phyloP scores from a whole-genome alignment of 2,329 filamentous ascomycete genomes.

The Neonectria neomacrospora region DNA sequence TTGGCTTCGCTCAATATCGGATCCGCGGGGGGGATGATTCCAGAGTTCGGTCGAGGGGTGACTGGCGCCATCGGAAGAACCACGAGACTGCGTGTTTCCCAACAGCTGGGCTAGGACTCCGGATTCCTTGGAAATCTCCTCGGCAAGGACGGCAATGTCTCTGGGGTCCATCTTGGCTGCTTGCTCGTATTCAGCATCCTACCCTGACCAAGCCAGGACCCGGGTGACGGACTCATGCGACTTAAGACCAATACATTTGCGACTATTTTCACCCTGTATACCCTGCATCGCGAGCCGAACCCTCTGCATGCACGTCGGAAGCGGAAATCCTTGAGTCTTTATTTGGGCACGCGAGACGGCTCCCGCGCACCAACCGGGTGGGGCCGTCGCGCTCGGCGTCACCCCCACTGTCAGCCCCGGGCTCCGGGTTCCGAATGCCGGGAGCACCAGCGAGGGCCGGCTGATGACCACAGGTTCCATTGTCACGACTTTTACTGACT shows the following conservation, averaged over 20 bases:
- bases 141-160: constrained; percentile 22
- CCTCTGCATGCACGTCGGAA: constrained; percentile 6
- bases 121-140: constrained; percentile 25
- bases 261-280: constrained; percentile 13
- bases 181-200: constrained; percentile 16
- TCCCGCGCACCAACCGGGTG: constrained; percentile 6
- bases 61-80: not conserved
- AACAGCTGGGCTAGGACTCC: constrained; percentile 13
- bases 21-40: constrained; percentile 10
- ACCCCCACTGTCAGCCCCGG: not conserved
- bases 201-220: not conserved
- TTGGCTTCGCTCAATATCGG: constrained; percentile 15
- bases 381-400: constrained; percentile 6
- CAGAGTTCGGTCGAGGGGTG: constrained; percentile 3
- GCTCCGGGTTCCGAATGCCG: constrained; percentile 26
- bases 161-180: constrained; percentile 26
- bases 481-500: not conserved
- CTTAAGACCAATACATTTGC: constrained; percentile 16
- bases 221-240: not conserved
- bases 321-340: not conserved
- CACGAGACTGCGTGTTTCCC: not conserved
- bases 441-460: not conserved
- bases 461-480: not conserved
- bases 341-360: constrained; percentile 17
- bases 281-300: constrained; percentile 3